Evolutionary conservation across 345 rosid species (phyloP).

Genomic region (Camelina neglecta): DNA sequence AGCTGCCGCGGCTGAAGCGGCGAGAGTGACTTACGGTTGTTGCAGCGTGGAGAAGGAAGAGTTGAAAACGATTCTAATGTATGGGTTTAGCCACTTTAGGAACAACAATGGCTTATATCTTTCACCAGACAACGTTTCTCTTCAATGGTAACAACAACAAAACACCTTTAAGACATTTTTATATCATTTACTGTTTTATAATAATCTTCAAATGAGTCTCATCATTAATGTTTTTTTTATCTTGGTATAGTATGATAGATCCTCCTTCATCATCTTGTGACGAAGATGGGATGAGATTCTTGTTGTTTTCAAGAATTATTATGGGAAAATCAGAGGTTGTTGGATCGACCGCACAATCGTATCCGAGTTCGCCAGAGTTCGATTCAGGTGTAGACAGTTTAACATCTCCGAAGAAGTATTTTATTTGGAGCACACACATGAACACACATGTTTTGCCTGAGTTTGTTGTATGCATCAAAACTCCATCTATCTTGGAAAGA

Average conservation of each 20-base stretch:
- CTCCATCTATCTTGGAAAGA: conserved; percentile 49
- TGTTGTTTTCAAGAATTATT: conserved; percentile 69
- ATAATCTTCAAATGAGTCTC: not conserved
- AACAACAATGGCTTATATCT: conserved; percentile 51
- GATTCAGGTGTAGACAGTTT: conserved; percentile 71
- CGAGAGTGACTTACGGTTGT: conserved; percentile 61
- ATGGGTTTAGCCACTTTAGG: conserved; percentile 57
- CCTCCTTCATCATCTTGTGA: conserved; percentile 46
- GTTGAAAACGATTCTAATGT: conserved; percentile 47
- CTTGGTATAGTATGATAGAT: conserved; percentile 1
- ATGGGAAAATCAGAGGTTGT: conserved; percentile 66
- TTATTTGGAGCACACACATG: conserved; percentile 70
- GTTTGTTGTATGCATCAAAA: conserved; percentile 59
- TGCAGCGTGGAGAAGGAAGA: conserved; percentile 53
- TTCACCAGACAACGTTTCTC: conserved; percentile 56
- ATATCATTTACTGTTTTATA: not conserved
- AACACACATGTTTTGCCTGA: conserved; percentile 74
- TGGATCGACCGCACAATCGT: conserved; percentile 39
- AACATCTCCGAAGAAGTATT: conserved; percentile 53
- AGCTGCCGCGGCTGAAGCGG: conserved; percentile 42
- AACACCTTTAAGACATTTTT: not conserved
- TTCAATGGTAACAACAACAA: conserved; percentile 54
- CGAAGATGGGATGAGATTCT: conserved; percentile 56
- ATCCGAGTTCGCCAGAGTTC: conserved; percentile 64
- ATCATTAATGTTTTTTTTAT: not conserved